A percentile compares a stretch with the other conserved stretches of the same genome.
Evolutionary conservation across 352 stramenopile genomes (phyloP).

Genomic region (Pythium phragmiticola): DNA sequence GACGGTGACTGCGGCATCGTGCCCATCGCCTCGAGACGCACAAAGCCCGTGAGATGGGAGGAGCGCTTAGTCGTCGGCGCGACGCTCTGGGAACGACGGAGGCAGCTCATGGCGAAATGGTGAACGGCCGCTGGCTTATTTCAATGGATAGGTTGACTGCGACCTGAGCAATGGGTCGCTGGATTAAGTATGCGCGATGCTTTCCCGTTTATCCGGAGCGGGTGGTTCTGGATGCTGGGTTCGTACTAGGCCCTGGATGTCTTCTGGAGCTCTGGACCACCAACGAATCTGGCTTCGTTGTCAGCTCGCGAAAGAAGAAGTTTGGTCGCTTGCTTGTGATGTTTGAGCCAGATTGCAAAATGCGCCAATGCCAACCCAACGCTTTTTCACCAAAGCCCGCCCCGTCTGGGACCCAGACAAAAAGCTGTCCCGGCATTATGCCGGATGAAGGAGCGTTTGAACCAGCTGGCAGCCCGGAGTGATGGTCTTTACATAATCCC

Average conservation of each 20-base stretch:
- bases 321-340: constrained; percentile 20
- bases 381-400: not conserved
- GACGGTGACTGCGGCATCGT: constrained; percentile 10
- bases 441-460: not conserved
- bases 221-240: not conserved
- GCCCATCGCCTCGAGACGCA: constrained; percentile 23
- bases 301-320: not conserved
- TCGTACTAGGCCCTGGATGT: not conserved
- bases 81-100: constrained; percentile 28
- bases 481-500: constrained; percentile 9
- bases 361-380: constrained; percentile 1
- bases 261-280: constrained; percentile 3
- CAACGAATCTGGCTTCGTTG: constrained; percentile 18
- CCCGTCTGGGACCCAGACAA: not conserved
- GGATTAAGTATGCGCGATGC: constrained; percentile 10
- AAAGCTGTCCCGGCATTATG: too few species aligned
- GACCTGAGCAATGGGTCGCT: not conserved
- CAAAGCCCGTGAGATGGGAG: constrained; percentile 28
- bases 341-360: constrained; percentile 17
- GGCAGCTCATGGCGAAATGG: constrained; percentile 21
- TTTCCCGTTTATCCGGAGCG: not conserved
- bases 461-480: constrained; percentile 18
- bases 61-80: constrained; percentile 23
- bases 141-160: constrained; percentile 3
- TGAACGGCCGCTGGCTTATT: too few species aligned